Evolutionary conservation across 2,329 filamentous ascomycete genomes (phyloP).

Genomic region (Alternaria incomplexa): DNA sequence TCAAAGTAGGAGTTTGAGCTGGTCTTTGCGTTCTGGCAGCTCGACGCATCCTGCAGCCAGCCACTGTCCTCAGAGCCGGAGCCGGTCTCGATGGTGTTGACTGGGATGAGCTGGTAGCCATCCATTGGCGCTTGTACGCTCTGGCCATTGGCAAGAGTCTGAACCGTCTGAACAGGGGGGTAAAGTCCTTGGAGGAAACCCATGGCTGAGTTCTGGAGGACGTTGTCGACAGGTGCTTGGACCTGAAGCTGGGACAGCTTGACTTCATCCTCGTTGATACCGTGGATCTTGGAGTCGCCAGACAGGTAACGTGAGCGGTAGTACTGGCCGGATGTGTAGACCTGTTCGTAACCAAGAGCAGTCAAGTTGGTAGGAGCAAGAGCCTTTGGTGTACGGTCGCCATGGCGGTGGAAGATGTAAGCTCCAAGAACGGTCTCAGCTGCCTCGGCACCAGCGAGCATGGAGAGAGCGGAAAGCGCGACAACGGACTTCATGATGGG

Average conservation of each 20-base stretch:
- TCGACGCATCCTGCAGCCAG: constrained; percentile 65
- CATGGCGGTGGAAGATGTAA: constrained; percentile 89
- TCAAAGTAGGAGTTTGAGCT: constrained; percentile 66
- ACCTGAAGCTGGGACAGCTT: constrained; percentile 73
- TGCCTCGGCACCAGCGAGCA: constrained; percentile 37
- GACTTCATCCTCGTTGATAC: constrained; percentile 70
- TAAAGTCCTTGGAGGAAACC: constrained; percentile 88
- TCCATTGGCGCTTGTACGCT: constrained; percentile 70
- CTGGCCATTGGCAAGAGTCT: constrained; percentile 74
- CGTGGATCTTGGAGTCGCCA: constrained; percentile 66
- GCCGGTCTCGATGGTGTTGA: constrained; percentile 67
- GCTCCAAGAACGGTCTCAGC: constrained; percentile 77
- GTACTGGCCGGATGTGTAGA: constrained; percentile 74
- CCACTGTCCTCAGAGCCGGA: constrained; percentile 63
- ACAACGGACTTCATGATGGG: constrained; percentile 37
- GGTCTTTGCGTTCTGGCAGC: constrained; percentile 61
- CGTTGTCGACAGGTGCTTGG: constrained; percentile 74
- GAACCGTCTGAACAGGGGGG: constrained; percentile 67
- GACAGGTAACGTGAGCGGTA: constrained; percentile 79
- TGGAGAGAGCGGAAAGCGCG: constrained; percentile 30
- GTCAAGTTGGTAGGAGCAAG: constrained; percentile 76
- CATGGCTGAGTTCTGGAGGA: constrained; percentile 79
- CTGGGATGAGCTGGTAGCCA: constrained; percentile 84
- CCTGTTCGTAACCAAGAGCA: constrained; percentile 77
- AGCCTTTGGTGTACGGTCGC: constrained; percentile 82